A percentile compares a stretch with the other conserved stretches of the same genome.
Conservation (phyloP, 495 filamentous ascomycete species). For the Bathelium albidoporum region DNA sequence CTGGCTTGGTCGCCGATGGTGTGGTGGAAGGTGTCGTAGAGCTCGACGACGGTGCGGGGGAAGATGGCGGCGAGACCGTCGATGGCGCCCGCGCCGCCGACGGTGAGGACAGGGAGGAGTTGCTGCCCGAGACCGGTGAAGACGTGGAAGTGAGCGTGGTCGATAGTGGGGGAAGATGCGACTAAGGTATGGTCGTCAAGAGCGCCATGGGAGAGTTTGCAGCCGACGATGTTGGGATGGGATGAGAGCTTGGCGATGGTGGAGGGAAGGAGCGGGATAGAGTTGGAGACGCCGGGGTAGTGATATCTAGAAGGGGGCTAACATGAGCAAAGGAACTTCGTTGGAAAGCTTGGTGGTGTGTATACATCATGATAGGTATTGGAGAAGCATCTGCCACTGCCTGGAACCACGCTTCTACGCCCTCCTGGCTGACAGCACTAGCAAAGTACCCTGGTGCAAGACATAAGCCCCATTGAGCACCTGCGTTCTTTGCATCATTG, state of each 20-base stretch:
- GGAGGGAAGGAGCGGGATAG: constrained; percentile 43
- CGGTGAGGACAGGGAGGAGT: constrained; percentile 46
- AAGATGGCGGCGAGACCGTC: constrained; percentile 54
- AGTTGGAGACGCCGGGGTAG: constrained; percentile 57
- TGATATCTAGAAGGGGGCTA: constrained; percentile 40
- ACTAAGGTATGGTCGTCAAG: constrained; percentile 52
- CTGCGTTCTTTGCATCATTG: constrained; percentile 45
- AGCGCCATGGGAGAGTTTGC: constrained; percentile 59
- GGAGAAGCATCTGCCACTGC: constrained; percentile 20
- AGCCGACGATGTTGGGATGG: constrained; percentile 53
- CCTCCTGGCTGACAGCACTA: constrained; percentile 16
- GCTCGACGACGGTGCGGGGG: constrained; percentile 46
- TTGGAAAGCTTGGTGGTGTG: not conserved
- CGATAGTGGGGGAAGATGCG: constrained; percentile 38
- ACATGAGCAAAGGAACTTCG: not conserved
- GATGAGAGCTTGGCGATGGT: constrained; percentile 44
- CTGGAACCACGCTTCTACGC: constrained; percentile 22
- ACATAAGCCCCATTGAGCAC: constrained; percentile 48
- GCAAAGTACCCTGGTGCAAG: constrained; percentile 27
- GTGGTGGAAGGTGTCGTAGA: constrained; percentile 38
- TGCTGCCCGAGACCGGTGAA: constrained; percentile 60
- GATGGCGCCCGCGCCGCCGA: constrained; percentile 52
- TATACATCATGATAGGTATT: constrained; percentile 26
- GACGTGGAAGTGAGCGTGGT: constrained; percentile 43
- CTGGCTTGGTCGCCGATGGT: constrained; percentile 27